Conservation (phyloP, 2,329 filamentous ascomycete genomes). For the Botrytis deweyae region DNA sequence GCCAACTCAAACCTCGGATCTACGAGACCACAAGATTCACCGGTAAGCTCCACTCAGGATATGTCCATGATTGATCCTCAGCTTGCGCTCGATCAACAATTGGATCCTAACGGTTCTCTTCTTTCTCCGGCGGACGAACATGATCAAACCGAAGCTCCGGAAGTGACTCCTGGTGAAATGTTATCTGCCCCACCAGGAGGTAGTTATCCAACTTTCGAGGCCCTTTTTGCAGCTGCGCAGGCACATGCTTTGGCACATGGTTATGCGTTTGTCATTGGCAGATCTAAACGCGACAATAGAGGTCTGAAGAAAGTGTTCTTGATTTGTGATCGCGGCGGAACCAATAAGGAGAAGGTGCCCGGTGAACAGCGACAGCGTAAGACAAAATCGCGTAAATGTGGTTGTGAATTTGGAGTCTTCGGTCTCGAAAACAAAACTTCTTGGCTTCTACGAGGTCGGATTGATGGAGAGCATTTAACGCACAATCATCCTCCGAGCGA, state of each 20-base stretch:
- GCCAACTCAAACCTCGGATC: slow-evolving; percentile 31
- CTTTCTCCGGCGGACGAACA: slow-evolving; percentile 22
- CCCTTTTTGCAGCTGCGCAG: slow-evolving; percentile 62
- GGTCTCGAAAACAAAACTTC: slow-evolving; percentile 66
- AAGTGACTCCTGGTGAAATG: slow-evolving; percentile 36
- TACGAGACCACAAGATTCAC: slow-evolving; percentile 32
- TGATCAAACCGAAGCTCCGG: slow-evolving; percentile 20
- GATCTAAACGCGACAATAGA: slow-evolving; percentile 63
- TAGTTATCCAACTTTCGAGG: slow-evolving; percentile 63
- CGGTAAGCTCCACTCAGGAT: slow-evolving; percentile 33
- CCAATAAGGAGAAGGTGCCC: slow-evolving; percentile 52
- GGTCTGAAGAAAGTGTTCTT: slow-evolving; percentile 67
- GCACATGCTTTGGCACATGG: slow-evolving; percentile 66
- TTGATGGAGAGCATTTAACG: slow-evolving; percentile 55
- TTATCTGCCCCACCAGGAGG: slow-evolving; percentile 55
- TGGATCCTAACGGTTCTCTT: slow-evolving; percentile 29
- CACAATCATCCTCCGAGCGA: slow-evolving; percentile 68
- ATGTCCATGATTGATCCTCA: slow-evolving; percentile 41
- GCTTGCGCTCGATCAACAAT: slow-evolving; percentile 37
- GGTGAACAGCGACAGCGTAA: slow-evolving; percentile 51
- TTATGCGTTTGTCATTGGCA: slow-evolving; percentile 66
- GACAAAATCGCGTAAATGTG: slow-evolving; percentile 67
- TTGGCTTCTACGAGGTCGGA: slow-evolving; percentile 65
- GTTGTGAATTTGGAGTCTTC: slow-evolving; percentile 69
- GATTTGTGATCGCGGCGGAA: slow-evolving; percentile 64